A percentile compares a stretch with the other conserved stretches of the same genome.
Conservation (phyloP, 1,284 basidiomycete genomes). For the Tremellales sp. region DNA sequence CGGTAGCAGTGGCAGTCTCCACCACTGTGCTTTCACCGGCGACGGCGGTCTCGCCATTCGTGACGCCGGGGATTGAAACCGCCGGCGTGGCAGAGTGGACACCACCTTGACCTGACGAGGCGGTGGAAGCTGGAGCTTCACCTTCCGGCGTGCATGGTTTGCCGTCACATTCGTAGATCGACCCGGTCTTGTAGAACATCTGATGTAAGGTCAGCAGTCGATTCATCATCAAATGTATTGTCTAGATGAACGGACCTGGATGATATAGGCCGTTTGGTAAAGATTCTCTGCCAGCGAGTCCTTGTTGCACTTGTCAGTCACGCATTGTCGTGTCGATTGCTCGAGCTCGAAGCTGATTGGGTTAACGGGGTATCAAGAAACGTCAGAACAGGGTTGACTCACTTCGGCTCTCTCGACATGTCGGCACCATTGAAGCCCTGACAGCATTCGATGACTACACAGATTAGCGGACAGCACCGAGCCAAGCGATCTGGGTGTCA, state of each 20-base stretch:
- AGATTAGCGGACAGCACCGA: neutral
- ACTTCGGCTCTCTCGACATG: conserved; percentile 17
- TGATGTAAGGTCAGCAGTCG: conserved; percentile 1
- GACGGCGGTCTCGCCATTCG: neutral
- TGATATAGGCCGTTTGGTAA: conserved; percentile 27
- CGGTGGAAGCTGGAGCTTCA: conserved; percentile 2
- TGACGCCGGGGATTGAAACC: neutral
- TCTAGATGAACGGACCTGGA: conserved; percentile 16
- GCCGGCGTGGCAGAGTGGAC: neutral
- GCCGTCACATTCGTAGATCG: conserved; percentile 23
- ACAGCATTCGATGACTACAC: conserved; percentile 18
- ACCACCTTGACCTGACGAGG: neutral
- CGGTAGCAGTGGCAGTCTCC: neutral
- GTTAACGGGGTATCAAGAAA: neutral
- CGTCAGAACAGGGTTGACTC: neutral
- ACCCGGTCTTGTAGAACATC: conserved; percentile 29
- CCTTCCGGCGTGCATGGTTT: conserved; percentile 1
- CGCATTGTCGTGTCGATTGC: conserved; percentile 12
- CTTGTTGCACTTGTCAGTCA: conserved; percentile 11
- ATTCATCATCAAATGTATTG: neutral
- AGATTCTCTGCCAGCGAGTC: conserved; percentile 14
- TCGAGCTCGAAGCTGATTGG: conserved; percentile 7
- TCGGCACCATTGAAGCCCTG: conserved; percentile 16
- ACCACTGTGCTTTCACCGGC: neutral
- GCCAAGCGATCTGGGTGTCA: conserved; percentile 1